Evolutionary conservation across 371 early-diverging fungal species (phyloP), one percentile per base, ranked within the genome.

Genomic region (Lichtheimia corymbifera): DNA sequence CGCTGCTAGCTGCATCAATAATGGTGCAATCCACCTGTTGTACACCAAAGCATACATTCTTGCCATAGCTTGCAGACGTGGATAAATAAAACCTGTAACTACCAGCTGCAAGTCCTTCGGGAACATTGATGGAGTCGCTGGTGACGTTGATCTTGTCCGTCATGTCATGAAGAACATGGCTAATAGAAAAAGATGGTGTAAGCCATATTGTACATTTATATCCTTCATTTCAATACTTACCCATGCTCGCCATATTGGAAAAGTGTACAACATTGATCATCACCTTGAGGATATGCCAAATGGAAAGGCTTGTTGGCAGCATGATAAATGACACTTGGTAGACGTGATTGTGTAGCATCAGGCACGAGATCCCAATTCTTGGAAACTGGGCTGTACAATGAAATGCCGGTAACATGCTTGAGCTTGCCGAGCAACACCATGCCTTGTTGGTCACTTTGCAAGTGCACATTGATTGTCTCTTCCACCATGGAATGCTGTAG

Each of bases 391-490:
- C 43, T 42, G n/a, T 17, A 15, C 9, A 55, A 50, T 1, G 24
- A 41, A 13, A 74, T 43, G 6, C 22, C 52, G 3, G 60, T 47
- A 24, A 79, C 65, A 44, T 72, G 55, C 1, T 57, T 15, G 3
- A 86, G 54, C 2, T 61, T 43, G 0, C 86, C 86, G 3, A 86
- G 66, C 6, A 63, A 55, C 11, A 82, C 63, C 2, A 73, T 28
- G 20, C 86, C 86, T 4, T 79, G 52, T 2, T 73, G 66, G 54
- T 82, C 70, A 0, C 83, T 74, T 27, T 74, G 71, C 15, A 86
- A 47, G 9, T 25, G 47, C 5, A 63, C 53, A 7, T 30, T 41
- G 17, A 77, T 63, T 1, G 47, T 3, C 0, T 30, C 20, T 6
- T 9, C 4, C 11, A 67, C 53, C 52, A 80, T 51, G 0, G 58